These are phyloP conservation scores for Phylloporus sp. DNA, from an alignment of 768 basidiomycete genomes.

Conservation along the genomic window DNA sequence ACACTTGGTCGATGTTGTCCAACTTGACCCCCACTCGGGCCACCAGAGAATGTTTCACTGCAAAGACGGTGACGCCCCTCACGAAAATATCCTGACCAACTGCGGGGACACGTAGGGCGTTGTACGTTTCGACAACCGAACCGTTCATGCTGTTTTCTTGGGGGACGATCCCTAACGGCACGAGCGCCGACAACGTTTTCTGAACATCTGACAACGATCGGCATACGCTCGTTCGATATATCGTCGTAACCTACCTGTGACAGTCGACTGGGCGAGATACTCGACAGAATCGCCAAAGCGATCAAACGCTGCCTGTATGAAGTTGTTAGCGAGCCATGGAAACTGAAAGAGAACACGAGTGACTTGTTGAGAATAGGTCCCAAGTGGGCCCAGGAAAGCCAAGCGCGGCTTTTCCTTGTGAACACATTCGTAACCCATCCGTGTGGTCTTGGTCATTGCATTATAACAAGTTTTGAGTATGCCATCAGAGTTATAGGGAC, in stretches of 20 bases:
- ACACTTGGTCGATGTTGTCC: constrained; percentile 49
- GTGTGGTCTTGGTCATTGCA: constrained; percentile 5
- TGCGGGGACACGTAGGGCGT: constrained; percentile 44
- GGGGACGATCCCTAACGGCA: constrained; percentile 60
- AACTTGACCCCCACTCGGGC: constrained; percentile 54
- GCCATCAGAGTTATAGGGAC: too few relatives aligned
- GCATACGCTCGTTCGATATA: background rate
- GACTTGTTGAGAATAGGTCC: constrained; percentile 69
- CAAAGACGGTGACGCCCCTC: constrained; percentile 53
- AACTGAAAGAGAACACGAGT: constrained; percentile 2
- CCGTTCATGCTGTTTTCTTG: constrained; percentile 80
- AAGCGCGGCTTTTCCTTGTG: constrained; percentile 28
- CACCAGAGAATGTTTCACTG: constrained; percentile 66
- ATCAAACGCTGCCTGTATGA: constrained; percentile 41
- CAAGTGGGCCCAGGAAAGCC: constrained; percentile 61
- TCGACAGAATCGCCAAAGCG: constrained; percentile 41
- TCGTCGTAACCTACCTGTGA: constrained; percentile 33
- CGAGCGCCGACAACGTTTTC: constrained; percentile 39
- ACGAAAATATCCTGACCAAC: constrained; percentile 45
- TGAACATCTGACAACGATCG: constrained; percentile 49
- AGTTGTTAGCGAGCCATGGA: constrained; percentile 21
- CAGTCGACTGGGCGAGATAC: constrained; percentile 40
- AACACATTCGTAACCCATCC: constrained; percentile 3
- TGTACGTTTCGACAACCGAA: constrained; percentile 69
- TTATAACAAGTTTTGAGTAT: too few relatives aligned